phyloP scores from a whole-genome alignment of 2,329 filamentous ascomycete genomes.

The Fusarium mundagurra region DNA sequence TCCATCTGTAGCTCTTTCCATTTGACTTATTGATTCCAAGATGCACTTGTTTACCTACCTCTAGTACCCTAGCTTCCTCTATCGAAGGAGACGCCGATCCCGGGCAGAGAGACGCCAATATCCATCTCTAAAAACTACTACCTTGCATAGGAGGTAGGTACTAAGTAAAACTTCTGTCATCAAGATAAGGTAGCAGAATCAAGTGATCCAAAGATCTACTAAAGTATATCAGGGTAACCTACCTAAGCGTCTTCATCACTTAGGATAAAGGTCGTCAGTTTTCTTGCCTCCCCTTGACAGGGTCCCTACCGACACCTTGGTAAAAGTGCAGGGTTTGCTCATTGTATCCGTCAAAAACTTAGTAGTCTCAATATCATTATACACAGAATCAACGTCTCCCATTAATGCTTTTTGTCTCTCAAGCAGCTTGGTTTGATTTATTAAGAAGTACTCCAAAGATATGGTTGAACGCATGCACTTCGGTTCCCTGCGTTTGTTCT shows the following conservation, averaged over 20 bases:
- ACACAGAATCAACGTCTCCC: not conserved
- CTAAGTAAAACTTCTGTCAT: not conserved
- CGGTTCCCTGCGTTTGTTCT: not conserved
- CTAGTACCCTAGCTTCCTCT: not conserved
- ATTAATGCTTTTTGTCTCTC: not conserved
- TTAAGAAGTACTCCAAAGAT: not conserved
- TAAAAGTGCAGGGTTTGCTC: not conserved
- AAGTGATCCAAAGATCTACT: not conserved
- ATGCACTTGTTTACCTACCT: not conserved
- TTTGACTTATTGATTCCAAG: not conserved
- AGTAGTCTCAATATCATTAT: not conserved
- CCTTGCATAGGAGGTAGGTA: not conserved
- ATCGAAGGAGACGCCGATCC: not conserved
- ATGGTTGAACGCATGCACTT: not conserved
- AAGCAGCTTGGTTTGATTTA: not conserved
- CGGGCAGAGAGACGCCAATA: not conserved
- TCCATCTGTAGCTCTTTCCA: not conserved
- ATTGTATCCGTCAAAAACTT: not conserved
- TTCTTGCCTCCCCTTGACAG: not conserved
- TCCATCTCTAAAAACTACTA: not conserved
- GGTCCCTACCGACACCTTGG: not conserved
- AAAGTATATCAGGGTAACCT: not conserved
- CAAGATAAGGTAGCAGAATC: not conserved
- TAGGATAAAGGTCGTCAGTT: not conserved
- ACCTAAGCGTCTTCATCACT: not conserved